Evolutionary conservation across 1,139 yeast species (phyloP).

Genomic region (Pichia sp.): DNA sequence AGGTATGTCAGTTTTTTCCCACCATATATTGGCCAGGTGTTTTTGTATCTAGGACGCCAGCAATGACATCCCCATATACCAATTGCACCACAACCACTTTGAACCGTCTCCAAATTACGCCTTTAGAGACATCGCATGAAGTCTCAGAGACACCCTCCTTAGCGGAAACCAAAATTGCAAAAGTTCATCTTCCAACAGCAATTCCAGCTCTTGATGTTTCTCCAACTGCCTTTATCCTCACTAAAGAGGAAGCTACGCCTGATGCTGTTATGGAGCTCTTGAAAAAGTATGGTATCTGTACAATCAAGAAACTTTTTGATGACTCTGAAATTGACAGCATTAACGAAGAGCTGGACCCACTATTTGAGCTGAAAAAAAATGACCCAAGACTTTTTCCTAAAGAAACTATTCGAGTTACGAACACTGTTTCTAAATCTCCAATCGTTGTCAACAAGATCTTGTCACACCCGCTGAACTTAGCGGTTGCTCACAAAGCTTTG

Average conservation of each 20-base stretch:
- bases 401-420: slow-evolving; percentile 16
- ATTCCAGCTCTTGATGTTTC: neutral
- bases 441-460: slow-evolving; percentile 15
- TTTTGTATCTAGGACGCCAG: neutral
- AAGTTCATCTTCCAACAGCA: slow-evolving; percentile 3
- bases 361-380: slow-evolving; percentile 13
- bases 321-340: slow-evolving; percentile 10
- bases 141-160: slow-evolving; percentile 11
- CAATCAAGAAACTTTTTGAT: slow-evolving; percentile 9
- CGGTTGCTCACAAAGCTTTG: slow-evolving; percentile 8
- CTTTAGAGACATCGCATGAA: neutral
- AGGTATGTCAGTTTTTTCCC: too few relatives aligned
- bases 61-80: slow-evolving; percentile 4
- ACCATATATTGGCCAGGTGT: too few relatives aligned
- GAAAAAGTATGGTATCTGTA: slow-evolving; percentile 15
- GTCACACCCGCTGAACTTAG: slow-evolving; percentile 15
- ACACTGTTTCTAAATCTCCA: slow-evolving; percentile 17
- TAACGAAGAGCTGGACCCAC: slow-evolving; percentile 15
- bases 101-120: slow-evolving; percentile 4
- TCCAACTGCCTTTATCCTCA: slow-evolving; percentile 7
- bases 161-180: slow-evolving; percentile 8
- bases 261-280: slow-evolving; percentile 8
- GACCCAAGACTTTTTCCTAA: slow-evolving; percentile 17
- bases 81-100: slow-evolving; percentile 12
- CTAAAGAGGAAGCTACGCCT: slow-evolving; percentile 15